Percentiles rank a stretch among this genome's conserved stretches.
Evolutionary conservation across 805 yeast species (phyloP).

Genomic region (Metschnikowia amazonensis): DNA sequence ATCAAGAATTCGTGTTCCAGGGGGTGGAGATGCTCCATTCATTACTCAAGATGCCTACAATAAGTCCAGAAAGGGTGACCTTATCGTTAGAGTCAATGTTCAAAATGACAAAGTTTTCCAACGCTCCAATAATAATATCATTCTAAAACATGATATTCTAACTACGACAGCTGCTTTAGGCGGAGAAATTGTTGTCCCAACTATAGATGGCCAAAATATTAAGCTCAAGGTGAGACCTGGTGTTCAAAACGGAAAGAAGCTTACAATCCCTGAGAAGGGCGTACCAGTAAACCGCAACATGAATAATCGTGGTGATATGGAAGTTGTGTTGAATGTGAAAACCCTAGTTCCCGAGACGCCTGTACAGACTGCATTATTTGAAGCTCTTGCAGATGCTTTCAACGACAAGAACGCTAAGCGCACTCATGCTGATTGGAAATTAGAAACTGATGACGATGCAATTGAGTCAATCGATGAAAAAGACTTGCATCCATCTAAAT

Average conservation of each 20-base stretch:
- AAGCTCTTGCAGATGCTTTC: slow-evolving; percentile 89
- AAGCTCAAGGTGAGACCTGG: slow-evolving; percentile 82
- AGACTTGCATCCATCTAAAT: slow-evolving; percentile 46
- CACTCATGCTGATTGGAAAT: slow-evolving; percentile 44
- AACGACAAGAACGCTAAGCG: slow-evolving; percentile 78
- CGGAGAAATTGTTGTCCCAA: slow-evolving; percentile 87
- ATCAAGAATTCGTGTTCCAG: slow-evolving; percentile 73
- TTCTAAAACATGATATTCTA: slow-evolving; percentile 64
- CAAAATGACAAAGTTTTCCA: slow-evolving; percentile 67
- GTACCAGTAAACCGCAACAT: slow-evolving; percentile 61
- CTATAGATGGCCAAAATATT: slow-evolving; percentile 73
- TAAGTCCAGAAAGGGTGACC: slow-evolving; percentile 75
- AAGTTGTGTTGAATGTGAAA: slow-evolving; percentile 66
- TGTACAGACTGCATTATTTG: slow-evolving; percentile 83
- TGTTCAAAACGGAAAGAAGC: slow-evolving; percentile 68
- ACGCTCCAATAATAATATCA: slow-evolving; percentile 63
- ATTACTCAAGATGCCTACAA: slow-evolving; percentile 70
- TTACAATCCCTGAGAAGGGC: slow-evolving; percentile 83
- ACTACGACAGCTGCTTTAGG: slow-evolving; percentile 97
- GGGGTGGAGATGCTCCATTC: slow-evolving; percentile 86
- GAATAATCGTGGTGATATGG: slow-evolving; percentile 71
- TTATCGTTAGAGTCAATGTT: slow-evolving; percentile 77
- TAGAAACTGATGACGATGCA: slow-evolving; percentile 27
- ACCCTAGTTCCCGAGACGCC: slow-evolving; percentile 74
- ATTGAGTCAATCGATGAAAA: slow-evolving; percentile 28